These are phyloP conservation scores for Papiliotrema terrestris DNA, from an alignment of 1,284 basidiomycete genomes.

Conservation along the genomic window DNA sequence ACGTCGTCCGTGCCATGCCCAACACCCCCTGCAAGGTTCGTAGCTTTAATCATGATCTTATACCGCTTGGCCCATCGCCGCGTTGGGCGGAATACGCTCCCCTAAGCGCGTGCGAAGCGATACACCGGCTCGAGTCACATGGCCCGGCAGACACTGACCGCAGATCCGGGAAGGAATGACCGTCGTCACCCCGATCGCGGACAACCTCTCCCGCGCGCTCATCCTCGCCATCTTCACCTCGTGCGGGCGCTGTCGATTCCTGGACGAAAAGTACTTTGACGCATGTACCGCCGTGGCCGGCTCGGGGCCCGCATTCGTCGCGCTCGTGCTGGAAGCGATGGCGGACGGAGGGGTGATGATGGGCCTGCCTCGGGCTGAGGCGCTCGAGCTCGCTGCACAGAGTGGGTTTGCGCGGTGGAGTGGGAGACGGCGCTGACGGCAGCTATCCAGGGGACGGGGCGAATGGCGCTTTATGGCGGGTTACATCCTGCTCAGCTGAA, in stretches of 20 bases:
- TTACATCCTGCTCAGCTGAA: slow-evolving; percentile 95
- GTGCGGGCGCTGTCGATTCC: slow-evolving; percentile 86
- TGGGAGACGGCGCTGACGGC: slow-evolving; percentile 5
- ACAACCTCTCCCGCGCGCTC: slow-evolving; percentile 60
- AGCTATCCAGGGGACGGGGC: slow-evolving; percentile 95
- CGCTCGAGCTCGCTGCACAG: slow-evolving; percentile 91
- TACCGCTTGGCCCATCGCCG: too few species aligned
- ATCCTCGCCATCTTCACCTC: slow-evolving; percentile 91
- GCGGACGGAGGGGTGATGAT: slow-evolving; percentile 99
- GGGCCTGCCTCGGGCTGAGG: slow-evolving; percentile 91
- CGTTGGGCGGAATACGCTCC: too few species aligned
- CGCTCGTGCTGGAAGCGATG: slow-evolving; percentile 97
- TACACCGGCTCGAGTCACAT: too few species aligned
- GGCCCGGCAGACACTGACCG: too few species aligned
- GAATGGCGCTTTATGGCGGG: slow-evolving; percentile 86
- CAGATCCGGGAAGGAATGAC: slow-evolving; percentile 98
- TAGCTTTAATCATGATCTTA: neutral
- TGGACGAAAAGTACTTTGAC: slow-evolving; percentile 97
- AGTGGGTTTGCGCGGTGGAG: slow-evolving; percentile 58
- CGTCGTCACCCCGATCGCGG: slow-evolving; percentile 61
- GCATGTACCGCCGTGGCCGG: slow-evolving; percentile 95
- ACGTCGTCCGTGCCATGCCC: slow-evolving; percentile 94
- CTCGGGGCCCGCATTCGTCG: slow-evolving; percentile 94
- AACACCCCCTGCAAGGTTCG: slow-evolving; percentile 94
- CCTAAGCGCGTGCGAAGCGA: too few species aligned